Base-by-base conservation (phyloP, 495 filamentous ascomycete species). In the Penicillium pulvis region DNA sequence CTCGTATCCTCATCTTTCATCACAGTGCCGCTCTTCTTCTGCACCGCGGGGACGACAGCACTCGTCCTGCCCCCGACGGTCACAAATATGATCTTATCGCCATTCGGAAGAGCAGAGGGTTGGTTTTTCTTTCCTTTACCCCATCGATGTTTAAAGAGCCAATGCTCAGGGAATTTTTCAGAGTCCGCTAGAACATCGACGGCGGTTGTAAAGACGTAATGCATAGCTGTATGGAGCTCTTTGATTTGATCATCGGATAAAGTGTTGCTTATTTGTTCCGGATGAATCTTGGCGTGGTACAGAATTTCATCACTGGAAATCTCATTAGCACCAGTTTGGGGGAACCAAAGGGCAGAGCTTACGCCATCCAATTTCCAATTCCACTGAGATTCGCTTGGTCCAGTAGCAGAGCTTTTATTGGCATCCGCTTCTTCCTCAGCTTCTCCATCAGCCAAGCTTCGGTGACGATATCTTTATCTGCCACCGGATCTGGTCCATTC, bases 351-450 rank as follows among this genome's bases (percentile, higher is more conserved):
- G 28, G 16, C n/a, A 24, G 23, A n/a, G 67, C 81, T 59, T 76
- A 87, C 84, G 85, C 92, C 61, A 98, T 92, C 94, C 93, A 98
- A 63, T 97, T 98, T 2, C 94, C 94, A 49, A 98, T 90, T 6
- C 94, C 94, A 64, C 90, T 92, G 51, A 98, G 87, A 64, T 88
- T 89, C n/a, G 83, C 79, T 69, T 98, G 94, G 65, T 97, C 90
- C 12, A 97, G 80, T 20, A 98, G 72, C 50, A 96, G 77, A 0
- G 91, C 87, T 67, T 97, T 97, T 47, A 98, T 79, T 0, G 93
- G 91, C 1, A 96, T 87, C 54, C 84, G 88, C 55, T 92, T 92
- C 39, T 79, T 85, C 43, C 67, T 75, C 70, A 97, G 70, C 71
- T 90, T 92, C 56, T 82, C 68, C 20, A 66, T 68, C 28, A 98